Conservation (phyloP, 768 basidiomycete species). For the Glaciozyma antarctica region DNA sequence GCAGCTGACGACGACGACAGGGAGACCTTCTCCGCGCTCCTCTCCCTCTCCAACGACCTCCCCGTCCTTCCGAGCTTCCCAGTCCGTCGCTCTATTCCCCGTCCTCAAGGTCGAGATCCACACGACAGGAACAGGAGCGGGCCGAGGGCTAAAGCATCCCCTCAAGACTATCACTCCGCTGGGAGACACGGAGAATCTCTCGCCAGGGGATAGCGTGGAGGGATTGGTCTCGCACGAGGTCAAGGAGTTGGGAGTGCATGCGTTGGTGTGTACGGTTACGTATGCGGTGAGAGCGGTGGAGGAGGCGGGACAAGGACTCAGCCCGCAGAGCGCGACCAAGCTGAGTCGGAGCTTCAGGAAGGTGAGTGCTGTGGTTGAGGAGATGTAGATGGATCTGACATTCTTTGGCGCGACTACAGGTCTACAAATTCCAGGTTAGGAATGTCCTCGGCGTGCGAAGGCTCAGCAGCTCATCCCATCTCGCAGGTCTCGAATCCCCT, state of each 20-base stretch:
- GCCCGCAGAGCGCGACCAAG: constrained; percentile 43
- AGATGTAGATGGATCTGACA: not conserved
- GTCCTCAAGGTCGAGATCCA: constrained; percentile 71
- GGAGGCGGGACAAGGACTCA: constrained; percentile 9
- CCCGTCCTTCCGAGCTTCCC: not conserved
- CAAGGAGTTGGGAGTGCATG: constrained; percentile 86
- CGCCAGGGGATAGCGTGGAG: constrained; percentile 52
- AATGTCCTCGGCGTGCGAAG: not conserved
- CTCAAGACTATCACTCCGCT: not conserved
- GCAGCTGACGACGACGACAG: not conserved
- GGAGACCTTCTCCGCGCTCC: constrained; percentile 72
- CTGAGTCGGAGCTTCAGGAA: constrained; percentile 52
- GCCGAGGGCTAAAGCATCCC: constrained; percentile 42
- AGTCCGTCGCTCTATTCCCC: constrained; percentile 61
- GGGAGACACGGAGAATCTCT: constrained; percentile 41
- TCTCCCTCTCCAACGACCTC: constrained; percentile 48
- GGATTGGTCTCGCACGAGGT: constrained; percentile 72
- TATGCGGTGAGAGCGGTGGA: constrained; percentile 55
- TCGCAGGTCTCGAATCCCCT: constrained; percentile 81
- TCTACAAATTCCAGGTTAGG: constrained; percentile 9
- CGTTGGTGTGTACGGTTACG: constrained; percentile 70
- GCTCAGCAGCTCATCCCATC: not conserved
- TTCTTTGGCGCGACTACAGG: not conserved
- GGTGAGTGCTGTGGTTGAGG: constrained; percentile 37
- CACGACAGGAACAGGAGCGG: constrained; percentile 58